A percentile compares a stretch with the other conserved stretches of the same genome.
phyloP scores from a whole-genome alignment of 306 rosid species.

The Prunus davidiana region DNA sequence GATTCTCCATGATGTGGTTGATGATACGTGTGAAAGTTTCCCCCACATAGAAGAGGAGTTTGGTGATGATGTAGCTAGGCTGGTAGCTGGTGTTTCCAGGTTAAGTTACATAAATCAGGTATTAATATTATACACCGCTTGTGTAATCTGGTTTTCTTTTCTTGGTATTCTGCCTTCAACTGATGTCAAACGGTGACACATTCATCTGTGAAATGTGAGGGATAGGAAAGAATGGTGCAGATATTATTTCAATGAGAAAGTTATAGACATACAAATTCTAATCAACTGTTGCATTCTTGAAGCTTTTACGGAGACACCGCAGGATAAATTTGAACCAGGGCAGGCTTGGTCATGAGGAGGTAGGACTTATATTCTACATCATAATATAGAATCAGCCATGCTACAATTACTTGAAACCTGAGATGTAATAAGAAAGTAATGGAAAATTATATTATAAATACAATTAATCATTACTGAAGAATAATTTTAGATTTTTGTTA shows the following conservation, averaged over 20 bases:
- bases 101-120: slow-evolving; percentile 95
- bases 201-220: background rate
- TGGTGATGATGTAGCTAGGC: slow-evolving; percentile 77
- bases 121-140: slow-evolving; percentile 13
- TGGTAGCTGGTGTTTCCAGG: slow-evolving; percentile 93
- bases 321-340: slow-evolving; percentile 63
- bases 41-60: slow-evolving; percentile 65
- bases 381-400: background rate
- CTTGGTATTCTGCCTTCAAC: background rate
- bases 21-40: slow-evolving; percentile 76
- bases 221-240: background rate
- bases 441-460: background rate
- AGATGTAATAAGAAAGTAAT: background rate
- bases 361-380: slow-evolving; percentile 24
- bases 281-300: slow-evolving; percentile 29
- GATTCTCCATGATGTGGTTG: slow-evolving; percentile 90
- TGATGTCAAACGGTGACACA: background rate
- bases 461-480: background rate
- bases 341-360: slow-evolving; percentile 90
- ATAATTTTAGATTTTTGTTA: background rate
- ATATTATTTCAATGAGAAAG: background rate
- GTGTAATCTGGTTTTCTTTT: background rate
- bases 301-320: slow-evolving; percentile 86
- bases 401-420: background rate
- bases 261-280: background rate